Evolutionary conservation across 176 grass and related monocot species (phyloP).

Genomic region (Carex cristatella): DNA sequence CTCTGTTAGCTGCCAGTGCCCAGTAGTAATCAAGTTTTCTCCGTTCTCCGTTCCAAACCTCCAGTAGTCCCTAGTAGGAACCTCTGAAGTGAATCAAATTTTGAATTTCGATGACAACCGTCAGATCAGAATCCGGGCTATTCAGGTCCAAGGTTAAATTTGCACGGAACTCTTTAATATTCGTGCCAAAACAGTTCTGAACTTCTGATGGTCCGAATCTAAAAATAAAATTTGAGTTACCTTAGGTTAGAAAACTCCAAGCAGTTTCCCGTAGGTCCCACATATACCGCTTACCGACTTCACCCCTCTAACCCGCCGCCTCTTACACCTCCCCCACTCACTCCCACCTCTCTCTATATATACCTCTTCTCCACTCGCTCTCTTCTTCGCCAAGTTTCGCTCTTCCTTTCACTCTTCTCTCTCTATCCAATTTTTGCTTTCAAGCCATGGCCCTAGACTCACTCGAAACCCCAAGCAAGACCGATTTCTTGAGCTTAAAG

Average conservation of each 20-base stretch:
- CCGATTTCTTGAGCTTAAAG: constrained; percentile 3
- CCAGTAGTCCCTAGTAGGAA: too few relatives aligned
- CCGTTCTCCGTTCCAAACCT: background rate
- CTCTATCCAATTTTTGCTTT: background rate
- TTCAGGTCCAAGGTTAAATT: too few relatives aligned
- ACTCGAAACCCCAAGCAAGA: constrained; percentile 16
- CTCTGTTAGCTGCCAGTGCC: background rate
- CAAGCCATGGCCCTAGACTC: constrained; percentile 36
- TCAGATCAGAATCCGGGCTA: too few relatives aligned
- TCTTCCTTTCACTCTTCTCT: background rate
- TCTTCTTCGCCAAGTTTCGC: constrained; percentile 2
- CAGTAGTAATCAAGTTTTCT: background rate
- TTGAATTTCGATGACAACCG: too few relatives aligned
- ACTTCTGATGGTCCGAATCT: too few relatives aligned
- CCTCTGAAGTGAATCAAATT: too few relatives aligned
- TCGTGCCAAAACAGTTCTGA: too few relatives aligned
- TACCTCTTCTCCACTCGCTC: constrained; percentile 16
- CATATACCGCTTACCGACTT: background rate
- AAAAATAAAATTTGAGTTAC: too few relatives aligned
- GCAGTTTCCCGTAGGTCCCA: background rate
- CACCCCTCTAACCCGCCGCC: constrained; percentile 8
- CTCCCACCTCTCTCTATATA: constrained; percentile 34
- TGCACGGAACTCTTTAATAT: too few relatives aligned
- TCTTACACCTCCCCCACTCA: constrained; percentile 21
- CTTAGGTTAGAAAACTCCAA: too few relatives aligned